A percentile compares a stretch with the other conserved stretches of the same genome.
Evolutionary conservation across 306 rosid genomes (phyloP).

Genomic region (Abrus pulchellus): DNA sequence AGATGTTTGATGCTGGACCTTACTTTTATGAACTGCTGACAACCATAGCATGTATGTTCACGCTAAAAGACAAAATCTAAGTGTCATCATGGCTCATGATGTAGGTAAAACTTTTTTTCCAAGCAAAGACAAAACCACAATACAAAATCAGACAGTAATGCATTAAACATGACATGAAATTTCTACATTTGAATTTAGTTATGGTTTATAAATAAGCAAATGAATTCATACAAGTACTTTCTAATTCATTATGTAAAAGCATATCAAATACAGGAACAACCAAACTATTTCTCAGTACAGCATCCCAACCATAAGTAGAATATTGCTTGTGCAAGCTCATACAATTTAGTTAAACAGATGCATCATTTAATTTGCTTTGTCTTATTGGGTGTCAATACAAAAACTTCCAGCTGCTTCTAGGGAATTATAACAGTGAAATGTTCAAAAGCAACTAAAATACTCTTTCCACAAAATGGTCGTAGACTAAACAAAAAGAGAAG

Average conservation of each 20-base stretch:
- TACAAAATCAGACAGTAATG: not conserved
- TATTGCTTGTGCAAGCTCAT: not conserved
- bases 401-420: not conserved
- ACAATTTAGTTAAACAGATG: not conserved
- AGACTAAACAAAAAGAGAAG: constrained; percentile 8
- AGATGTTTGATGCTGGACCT: not conserved
- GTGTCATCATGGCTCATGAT: not conserved
- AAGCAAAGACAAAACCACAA: not conserved
- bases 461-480: constrained; percentile 10
- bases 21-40: not conserved
- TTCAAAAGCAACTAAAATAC: constrained; percentile 8
- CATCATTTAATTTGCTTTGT: not conserved
- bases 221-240: not conserved
- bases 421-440: not conserved
- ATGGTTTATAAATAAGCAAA: not conserved
- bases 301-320: not conserved
- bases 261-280: not conserved
- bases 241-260: not conserved
- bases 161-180: not conserved
- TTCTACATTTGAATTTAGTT: constrained; percentile 17
- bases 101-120: not conserved
- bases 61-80: not conserved
- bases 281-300: not conserved
- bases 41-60: not conserved
- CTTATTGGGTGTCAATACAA: constrained; percentile 10